Conservation (phyloP, 768 basidiomycete genomes). For the Macrolepiota dolichaula region DNA sequence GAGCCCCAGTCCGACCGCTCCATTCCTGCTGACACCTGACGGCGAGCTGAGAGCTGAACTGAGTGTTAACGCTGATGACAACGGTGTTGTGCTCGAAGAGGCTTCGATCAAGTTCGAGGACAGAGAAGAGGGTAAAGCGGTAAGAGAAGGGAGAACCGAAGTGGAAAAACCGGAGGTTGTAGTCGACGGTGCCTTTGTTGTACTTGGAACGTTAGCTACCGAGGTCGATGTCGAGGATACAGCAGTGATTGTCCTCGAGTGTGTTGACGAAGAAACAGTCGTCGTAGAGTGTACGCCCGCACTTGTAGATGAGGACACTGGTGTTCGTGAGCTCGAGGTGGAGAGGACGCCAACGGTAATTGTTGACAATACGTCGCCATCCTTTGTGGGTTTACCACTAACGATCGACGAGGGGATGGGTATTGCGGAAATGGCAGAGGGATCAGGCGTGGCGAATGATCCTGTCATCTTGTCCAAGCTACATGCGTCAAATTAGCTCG, state of each 20-base stretch:
- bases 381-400: slow-evolving; percentile 24
- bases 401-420: slow-evolving; percentile 36
- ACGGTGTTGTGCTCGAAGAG: not conserved
- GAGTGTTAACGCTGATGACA: not conserved
- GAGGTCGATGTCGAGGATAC: slow-evolving; percentile 11
- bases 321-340: slow-evolving; percentile 16
- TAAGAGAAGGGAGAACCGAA: not conserved
- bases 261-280: slow-evolving; percentile 4
- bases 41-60: not conserved
- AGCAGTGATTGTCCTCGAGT: not conserved
- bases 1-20: not conserved
- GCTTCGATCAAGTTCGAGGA: not conserved
- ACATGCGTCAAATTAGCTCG: not conserved
- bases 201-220: not conserved
- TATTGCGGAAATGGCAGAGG: slow-evolving; percentile 44
- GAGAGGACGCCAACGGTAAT: slow-evolving; percentile 34
- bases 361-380: slow-evolving; percentile 33
- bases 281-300: not conserved
- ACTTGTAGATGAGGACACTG: slow-evolving; percentile 17
- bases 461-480: slow-evolving; percentile 63
- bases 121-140: not conserved
- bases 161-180: slow-evolving; percentile 6
- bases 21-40: not conserved
- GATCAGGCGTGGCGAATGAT: slow-evolving; percentile 45
- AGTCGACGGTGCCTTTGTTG: slow-evolving; percentile 3